phyloP scores from a whole-genome alignment of 768 basidiomycete genomes.

The Hemileccinum rubropunctum region DNA sequence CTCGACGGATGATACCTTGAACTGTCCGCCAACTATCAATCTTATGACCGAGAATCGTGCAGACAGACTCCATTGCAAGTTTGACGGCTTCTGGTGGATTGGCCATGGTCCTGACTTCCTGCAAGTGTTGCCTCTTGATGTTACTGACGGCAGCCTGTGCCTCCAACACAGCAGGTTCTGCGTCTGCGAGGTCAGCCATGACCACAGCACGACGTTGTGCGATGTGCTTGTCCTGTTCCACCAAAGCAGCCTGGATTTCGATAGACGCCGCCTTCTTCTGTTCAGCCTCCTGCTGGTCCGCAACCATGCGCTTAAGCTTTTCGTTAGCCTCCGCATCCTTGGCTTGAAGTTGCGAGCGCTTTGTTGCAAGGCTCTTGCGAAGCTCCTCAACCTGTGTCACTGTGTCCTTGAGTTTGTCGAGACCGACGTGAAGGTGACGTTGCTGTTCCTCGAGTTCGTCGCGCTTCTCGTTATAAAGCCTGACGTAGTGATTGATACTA shows the following conservation, averaged over 20 bases:
- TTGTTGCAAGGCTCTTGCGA: constrained; percentile 90
- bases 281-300: constrained; percentile 98
- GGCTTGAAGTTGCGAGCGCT: constrained; percentile 86
- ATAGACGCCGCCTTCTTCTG: constrained; percentile 97
- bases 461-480: constrained; percentile 91
- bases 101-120: constrained; percentile 97
- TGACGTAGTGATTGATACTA: constrained; percentile 97
- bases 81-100: constrained; percentile 98
- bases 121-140: constrained; percentile 92
- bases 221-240: constrained; percentile 87
- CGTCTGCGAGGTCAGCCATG: constrained; percentile 93
- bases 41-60: constrained; percentile 93
- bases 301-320: constrained; percentile 96
- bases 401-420: constrained; percentile 94
- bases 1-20: constrained; percentile 91
- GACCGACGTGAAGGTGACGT: constrained; percentile 94
- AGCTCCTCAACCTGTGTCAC: constrained; percentile 97
- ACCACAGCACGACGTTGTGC: constrained; percentile 85
- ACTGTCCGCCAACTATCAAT: constrained; percentile 97
- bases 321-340: constrained; percentile 96
- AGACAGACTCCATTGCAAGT: constrained; percentile 97
- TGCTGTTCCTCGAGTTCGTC: constrained; percentile 99
- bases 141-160: constrained; percentile 96
- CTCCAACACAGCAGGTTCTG: constrained; percentile 94
- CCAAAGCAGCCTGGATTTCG: constrained; percentile 90